These are phyloP conservation scores for Apiospora arundinis DNA, from an alignment of 2,329 filamentous ascomycete genomes.

Conservation along the genomic window DNA sequence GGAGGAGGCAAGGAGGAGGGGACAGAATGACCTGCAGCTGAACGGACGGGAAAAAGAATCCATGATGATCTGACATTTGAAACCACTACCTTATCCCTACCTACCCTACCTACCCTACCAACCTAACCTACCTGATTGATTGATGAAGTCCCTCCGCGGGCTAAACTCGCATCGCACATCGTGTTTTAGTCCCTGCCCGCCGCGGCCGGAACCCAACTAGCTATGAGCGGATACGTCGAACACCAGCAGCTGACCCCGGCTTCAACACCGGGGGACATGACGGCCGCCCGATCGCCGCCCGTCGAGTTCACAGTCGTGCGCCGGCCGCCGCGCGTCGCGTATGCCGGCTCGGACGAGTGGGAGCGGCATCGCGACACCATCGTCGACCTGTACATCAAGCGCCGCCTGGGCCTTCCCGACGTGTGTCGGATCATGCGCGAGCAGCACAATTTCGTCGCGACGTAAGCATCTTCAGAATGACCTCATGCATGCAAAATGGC, in stretches of 20 bases:
- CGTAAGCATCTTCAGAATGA: background rate
- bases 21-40: background rate
- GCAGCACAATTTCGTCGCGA: constrained; percentile 40
- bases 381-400: constrained; percentile 47
- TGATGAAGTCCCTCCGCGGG: background rate
- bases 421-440: constrained; percentile 48
- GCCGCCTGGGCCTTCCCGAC: constrained; percentile 45
- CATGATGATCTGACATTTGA: background rate
- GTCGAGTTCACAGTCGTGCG: background rate
- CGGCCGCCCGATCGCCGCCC: background rate
- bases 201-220: background rate
- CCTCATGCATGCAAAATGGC: too few relatives aligned
- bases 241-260: background rate
- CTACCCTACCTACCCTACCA: background rate
- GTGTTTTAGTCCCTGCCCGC: background rate
- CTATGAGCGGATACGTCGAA: background rate
- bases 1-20: background rate
- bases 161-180: background rate
- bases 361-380: constrained; percentile 44
- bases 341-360: constrained; percentile 54
- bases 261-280: background rate
- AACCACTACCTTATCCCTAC: background rate
- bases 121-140: too few relatives aligned
- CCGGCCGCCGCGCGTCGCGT: background rate
- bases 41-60: background rate